Evolutionary conservation across 441 rosid species (phyloP).

Genomic region (Lepidium campestre): DNA sequence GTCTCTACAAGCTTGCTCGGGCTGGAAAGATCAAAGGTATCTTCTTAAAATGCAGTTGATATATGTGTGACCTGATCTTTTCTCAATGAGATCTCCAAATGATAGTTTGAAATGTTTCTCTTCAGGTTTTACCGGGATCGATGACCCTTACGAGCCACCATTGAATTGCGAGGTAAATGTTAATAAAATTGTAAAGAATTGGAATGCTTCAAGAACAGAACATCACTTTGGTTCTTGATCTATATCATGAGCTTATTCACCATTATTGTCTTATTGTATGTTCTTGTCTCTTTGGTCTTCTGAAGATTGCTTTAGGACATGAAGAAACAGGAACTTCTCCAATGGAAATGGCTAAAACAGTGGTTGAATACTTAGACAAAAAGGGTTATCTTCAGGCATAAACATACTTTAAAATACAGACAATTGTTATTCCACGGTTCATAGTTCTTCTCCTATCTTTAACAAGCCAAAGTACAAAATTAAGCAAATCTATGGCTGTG

Average conservation of each 20-base stretch:
- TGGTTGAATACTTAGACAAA: conserved; percentile 26
- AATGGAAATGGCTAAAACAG: conserved; percentile 27
- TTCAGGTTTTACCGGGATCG: conserved; percentile 31
- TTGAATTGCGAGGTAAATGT: conserved; percentile 28
- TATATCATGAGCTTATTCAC: neutral
- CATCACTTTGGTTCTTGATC: neutral
- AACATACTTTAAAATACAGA: neutral
- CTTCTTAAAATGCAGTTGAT: neutral
- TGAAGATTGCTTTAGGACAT: conserved; percentile 23
- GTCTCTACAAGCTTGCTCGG: conserved; percentile 71
- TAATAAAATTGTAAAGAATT: neutral
- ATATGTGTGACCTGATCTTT: neutral
- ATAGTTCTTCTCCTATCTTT: neutral
- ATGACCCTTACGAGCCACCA: conserved; percentile 35
- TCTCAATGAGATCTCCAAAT: neutral
- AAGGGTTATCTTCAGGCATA: conserved; percentile 29
- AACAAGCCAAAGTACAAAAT: conserved; percentile 15
- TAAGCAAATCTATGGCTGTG: conserved; percentile 17
- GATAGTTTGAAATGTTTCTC: neutral
- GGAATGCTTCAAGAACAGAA: neutral
- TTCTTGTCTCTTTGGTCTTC: neutral
- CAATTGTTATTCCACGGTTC: neutral
- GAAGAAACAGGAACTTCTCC: conserved; percentile 29
- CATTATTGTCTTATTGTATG: neutral
- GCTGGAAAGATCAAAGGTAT: conserved; percentile 72